Evolutionary conservation across 495 filamentous ascomycete species (phyloP).

Genomic region (Lepidopterella palustris): DNA sequence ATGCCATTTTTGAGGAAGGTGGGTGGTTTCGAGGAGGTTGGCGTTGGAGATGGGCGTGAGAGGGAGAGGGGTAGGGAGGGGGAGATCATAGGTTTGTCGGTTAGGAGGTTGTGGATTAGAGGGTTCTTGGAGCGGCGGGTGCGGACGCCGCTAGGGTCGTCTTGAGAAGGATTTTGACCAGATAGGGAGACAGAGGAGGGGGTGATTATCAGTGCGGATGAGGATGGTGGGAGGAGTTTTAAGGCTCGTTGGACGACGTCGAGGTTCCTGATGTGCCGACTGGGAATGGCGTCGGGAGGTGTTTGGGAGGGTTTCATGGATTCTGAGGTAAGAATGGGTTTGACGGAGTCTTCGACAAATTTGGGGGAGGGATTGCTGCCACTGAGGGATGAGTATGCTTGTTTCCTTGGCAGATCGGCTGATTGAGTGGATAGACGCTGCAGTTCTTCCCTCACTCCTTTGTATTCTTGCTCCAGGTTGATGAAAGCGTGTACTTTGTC

Average conservation of each 20-base stretch:
- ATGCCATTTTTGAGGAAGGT: slow-evolving; percentile 90
- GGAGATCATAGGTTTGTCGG: slow-evolving; percentile 86
- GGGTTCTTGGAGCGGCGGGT: slow-evolving; percentile 79
- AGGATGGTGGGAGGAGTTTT: slow-evolving; percentile 72
- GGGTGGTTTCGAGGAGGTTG: slow-evolving; percentile 43
- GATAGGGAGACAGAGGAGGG: slow-evolving; percentile 73
- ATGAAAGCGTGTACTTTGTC: slow-evolving; percentile 80
- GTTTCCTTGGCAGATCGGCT: background rate
- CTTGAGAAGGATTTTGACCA: slow-evolving; percentile 40
- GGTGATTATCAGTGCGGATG: slow-evolving; percentile 82
- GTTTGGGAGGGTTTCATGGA: background rate
- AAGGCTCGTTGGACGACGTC: slow-evolving; percentile 59
- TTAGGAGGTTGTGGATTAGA: slow-evolving; percentile 92
- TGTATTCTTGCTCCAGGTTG: slow-evolving; percentile 89
- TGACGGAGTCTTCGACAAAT: slow-evolving; percentile 38
- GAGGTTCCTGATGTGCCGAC: slow-evolving; percentile 56
- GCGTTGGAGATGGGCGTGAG: background rate
- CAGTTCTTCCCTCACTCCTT: slow-evolving; percentile 58
- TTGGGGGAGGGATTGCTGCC: slow-evolving; percentile 45
- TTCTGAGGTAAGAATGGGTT: background rate
- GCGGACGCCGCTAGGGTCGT: slow-evolving; percentile 53
- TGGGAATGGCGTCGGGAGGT: background rate
- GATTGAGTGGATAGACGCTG: background rate
- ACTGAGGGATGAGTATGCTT: slow-evolving; percentile 23
- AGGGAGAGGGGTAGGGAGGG: slow-evolving; percentile 64